Base-by-base conservation (phyloP, 805 yeast genomes). In the Candida rishiriensis region DNA sequence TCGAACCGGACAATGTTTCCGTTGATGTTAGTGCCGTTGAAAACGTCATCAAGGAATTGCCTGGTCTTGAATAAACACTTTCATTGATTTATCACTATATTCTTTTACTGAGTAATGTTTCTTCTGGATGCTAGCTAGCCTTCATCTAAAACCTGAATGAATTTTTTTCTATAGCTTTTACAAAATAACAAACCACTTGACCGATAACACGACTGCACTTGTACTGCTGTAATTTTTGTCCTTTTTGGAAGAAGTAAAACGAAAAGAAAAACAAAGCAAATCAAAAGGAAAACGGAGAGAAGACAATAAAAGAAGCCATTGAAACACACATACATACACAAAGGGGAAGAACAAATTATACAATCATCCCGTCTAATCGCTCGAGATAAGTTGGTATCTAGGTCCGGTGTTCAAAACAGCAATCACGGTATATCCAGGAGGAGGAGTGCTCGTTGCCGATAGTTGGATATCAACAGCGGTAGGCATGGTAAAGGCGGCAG, bases 1-100 rank as follows among this genome's bases (percentile, higher is more conserved):
- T 80, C 40, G 96, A 89, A 70, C 91, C 95, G 21, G 96, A 88
- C 61, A 81, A 79, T 66, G 78, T 83, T 36, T 78, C 89, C 11
- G 76, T 88, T 51, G 75, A 78, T 46, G 80, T 73, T 39, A 68
- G 76, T 28, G 71, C 64, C 7, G 78, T 80, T 7, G 61, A 63
- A 28, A 69, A 71, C 42, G 79, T 77, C 28, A 61, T 73, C 49
- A 54, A 60, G 33, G 53, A 50, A 33, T 39, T 56, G 13, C 55
- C 52, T 9, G 62, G 58, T n/a, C 44, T 56, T 13, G 60, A 57
- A 29, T 54, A 44, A 35, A 10, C 29, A 9, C n/a, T n/a, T n/a
- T n/a, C n/a, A n/a, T n/a, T n/a, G n/a, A n/a, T n/a, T n/a, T n/a
- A n/a, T n/a, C n/a, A n/a, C n/a, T n/a, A n/a, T n/a, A n/a, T n/a